Evolutionary conservation across 352 stramenopile species (phyloP), one percentile per base, ranked within the genome.

Genomic region (Phytopythium montanum): DNA sequence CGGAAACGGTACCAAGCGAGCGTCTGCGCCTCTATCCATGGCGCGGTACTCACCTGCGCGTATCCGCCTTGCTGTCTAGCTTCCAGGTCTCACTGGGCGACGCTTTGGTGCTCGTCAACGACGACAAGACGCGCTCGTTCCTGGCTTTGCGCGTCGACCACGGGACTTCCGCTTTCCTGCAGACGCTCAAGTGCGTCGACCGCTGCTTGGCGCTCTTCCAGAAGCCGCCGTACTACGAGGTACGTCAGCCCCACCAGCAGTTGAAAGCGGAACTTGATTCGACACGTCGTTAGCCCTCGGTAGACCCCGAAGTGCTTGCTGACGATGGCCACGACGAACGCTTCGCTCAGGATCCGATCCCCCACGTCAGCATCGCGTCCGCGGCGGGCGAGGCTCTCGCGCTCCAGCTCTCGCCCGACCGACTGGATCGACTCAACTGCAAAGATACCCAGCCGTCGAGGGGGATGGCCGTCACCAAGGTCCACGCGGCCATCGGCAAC

Each of bases 321-420:
- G 66, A 60, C 73, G 54, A 76, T 78, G 64, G 72, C 52, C 34
- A 44, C 29, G 34, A 38, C 23, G 50, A 14, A 54, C 46, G 36
- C 29, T 60, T 56, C 58, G 59, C 42, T 18, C 67, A 94, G 84
- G 62, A 91, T 57, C 85, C 82, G 13, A 90, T 90, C 64, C 79
- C 82, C 38, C 85, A 94, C 69, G 71, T 91, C 57, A 94, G 85
- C 64, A 78, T 94, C 56, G 85, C 82, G 26, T 92, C 85, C 48
- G 74, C 80, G 56, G 62, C 80, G 28, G 75, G 76, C 26, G 68
- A 83, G 57, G 65, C 74, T 28, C 70, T 92, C 25, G 61, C 67
- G 36, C 34, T 57, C 31, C 52, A 70, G 46, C 68, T 85, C 45
- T 64, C 77, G 61, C 45, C 45, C 62, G 71, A 69, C 36, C 72